A percentile compares a stretch with the other conserved stretches of the same genome.
Conservation (phyloP, 768 basidiomycete genomes). For the Amanita muscaria region DNA sequence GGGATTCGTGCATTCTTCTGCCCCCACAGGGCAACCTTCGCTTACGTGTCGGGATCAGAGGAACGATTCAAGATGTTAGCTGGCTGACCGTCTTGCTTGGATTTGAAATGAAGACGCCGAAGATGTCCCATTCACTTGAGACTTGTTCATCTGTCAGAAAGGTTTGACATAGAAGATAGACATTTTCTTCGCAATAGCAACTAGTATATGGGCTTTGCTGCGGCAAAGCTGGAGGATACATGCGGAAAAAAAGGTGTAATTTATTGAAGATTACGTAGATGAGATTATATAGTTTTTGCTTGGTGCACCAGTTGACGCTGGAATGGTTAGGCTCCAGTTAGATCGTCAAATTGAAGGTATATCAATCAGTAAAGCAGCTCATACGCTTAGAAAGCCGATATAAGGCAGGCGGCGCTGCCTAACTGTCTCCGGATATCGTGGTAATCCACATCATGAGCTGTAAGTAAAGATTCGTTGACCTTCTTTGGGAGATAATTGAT, state of each 20-base stretch:
- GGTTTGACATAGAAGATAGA: slow-evolving; percentile 46
- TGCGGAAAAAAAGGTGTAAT: neutral
- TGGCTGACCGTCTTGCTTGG: slow-evolving; percentile 44
- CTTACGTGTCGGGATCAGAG: no score
- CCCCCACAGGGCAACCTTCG: slow-evolving; percentile 56
- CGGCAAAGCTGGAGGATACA: slow-evolving; percentile 27
- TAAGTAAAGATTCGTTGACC: neutral
- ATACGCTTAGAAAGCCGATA: slow-evolving; percentile 28
- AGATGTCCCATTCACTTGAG: slow-evolving; percentile 37
- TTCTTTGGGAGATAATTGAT: slow-evolving; percentile 7
- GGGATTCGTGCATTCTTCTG: slow-evolving; percentile 36
- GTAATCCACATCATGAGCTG: slow-evolving; percentile 97
- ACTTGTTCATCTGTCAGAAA: slow-evolving; percentile 27
- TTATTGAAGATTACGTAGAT: no score
- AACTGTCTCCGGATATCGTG: slow-evolving; percentile 86
- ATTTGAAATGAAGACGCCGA: slow-evolving; percentile 61
- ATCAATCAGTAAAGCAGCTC: no score
- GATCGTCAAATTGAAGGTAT: no score
- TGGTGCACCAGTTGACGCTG: no score
- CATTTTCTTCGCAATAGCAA: slow-evolving; percentile 68
- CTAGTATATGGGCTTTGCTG: slow-evolving; percentile 40
- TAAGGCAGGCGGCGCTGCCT: slow-evolving; percentile 66
- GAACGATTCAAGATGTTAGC: no score
- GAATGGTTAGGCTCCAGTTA: no score
- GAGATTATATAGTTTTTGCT: no score